Evolutionary conservation across 176 grass and related monocot genomes (phyloP).

Genomic region (Calamus simplicifolius): DNA sequence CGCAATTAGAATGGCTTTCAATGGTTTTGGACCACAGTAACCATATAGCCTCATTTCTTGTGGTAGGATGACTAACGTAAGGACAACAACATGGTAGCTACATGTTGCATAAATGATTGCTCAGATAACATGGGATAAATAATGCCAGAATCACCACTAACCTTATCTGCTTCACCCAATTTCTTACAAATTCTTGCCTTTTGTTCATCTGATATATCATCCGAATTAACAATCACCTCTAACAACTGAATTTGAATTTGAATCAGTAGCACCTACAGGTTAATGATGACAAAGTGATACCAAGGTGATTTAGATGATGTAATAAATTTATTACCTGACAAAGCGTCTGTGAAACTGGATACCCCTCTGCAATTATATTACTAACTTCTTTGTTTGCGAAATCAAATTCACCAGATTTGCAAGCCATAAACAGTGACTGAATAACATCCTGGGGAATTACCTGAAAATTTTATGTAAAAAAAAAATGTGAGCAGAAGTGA

Average conservation of each 20-base stretch:
- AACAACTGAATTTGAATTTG: constrained; percentile 50
- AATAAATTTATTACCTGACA: constrained; percentile 42
- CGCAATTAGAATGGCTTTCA: no score
- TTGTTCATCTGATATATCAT: constrained; percentile 77
- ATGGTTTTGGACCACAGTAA: no score
- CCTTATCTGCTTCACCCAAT: constrained; percentile 93
- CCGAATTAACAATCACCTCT: constrained; percentile 57
- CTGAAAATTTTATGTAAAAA: constrained; percentile 34
- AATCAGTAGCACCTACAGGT: constrained; percentile 14
- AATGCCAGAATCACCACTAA: constrained; percentile 25
- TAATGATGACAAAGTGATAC: no score
- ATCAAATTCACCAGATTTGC: constrained; percentile 93
- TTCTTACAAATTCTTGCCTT: constrained; percentile 97
- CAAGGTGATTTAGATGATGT: no score
- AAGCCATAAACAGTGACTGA: constrained; percentile 60
- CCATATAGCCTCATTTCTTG: no score
- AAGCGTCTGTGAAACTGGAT: constrained; percentile 88
- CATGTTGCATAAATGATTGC: no score
- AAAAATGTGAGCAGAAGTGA: background rate
- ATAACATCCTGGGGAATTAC: constrained; percentile 78
- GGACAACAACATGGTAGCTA: no score
- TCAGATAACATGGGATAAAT: no score
- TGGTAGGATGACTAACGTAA: no score
- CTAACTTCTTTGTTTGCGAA: constrained; percentile 78
- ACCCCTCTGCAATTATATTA: constrained; percentile 91